phyloP scores from a whole-genome alignment of 2,329 filamentous ascomycete genomes.

The Epichloe coenophiala region DNA sequence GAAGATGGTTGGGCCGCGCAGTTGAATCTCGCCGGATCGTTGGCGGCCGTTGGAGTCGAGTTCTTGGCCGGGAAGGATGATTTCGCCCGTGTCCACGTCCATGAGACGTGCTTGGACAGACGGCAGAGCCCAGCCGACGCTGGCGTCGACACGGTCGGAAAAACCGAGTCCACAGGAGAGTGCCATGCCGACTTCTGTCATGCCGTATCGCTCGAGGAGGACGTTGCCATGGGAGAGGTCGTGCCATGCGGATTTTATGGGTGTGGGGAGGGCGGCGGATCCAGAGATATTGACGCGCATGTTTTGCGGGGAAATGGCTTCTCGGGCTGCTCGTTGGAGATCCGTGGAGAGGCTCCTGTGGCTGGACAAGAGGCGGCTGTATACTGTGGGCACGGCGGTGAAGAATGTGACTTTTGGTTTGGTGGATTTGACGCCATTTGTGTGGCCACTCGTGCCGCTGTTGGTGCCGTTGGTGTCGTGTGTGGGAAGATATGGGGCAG shows the following conservation, averaged over 20 bases:
- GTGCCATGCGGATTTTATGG: constrained; percentile 73
- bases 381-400: constrained; percentile 91
- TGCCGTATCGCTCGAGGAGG: constrained; percentile 89
- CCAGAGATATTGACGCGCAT: constrained; percentile 88
- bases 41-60: constrained; percentile 42
- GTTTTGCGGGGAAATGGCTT: constrained; percentile 61
- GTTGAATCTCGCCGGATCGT: constrained; percentile 80
- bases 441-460: constrained; percentile 7
- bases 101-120: constrained; percentile 75
- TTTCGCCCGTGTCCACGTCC: constrained; percentile 59
- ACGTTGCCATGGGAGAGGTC: constrained; percentile 71
- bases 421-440: background rate
- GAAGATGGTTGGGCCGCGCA: constrained; percentile 84
- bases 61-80: constrained; percentile 53
- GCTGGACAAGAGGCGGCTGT: constrained; percentile 67
- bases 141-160: constrained; percentile 71
- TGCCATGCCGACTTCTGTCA: constrained; percentile 99
- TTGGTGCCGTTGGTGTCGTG: constrained; percentile 16
- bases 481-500: constrained; percentile 54
- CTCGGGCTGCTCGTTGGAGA: constrained; percentile 51
- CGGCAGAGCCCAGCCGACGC: constrained; percentile 88
- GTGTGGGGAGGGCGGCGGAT: constrained; percentile 83
- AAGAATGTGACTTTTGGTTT: constrained; percentile 68
- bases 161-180: constrained; percentile 75
- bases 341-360: constrained; percentile 47